Evolutionary conservation across 2,329 filamentous ascomycete species (phyloP), one percentile per base, ranked within the genome.

Genomic region (Pseudonectria foliicola): DNA sequence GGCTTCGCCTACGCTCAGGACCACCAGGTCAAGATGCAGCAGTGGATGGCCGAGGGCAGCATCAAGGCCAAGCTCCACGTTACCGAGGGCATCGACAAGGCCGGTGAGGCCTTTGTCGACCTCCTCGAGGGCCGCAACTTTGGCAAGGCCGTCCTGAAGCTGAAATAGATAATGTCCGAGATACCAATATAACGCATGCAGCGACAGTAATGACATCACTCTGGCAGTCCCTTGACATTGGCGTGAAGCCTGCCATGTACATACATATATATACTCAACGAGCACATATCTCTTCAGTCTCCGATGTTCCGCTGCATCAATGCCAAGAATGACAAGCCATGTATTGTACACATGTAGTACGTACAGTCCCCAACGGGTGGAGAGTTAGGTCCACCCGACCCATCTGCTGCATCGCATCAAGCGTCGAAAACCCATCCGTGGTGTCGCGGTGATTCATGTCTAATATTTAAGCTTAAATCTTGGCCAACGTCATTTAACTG

Each of bases 81-180:
- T 38, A 87, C 81, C 1, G 70, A 80, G 35, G 85, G 86, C 13
- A 88, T 93, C 40, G 87, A 93, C 42, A 79, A 85, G n/a, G 81
- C 80, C 1, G 66, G 77, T 6, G 75, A 88, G 37, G 87, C 82
- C 0, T 70, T 93, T 40, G 61, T 90, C 10, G 83, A 78, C 10
- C 79, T 93, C 67, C 70, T 92, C 35, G 59, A 75, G 52, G 87
- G 87, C 31, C 73, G 83, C 61, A 93, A 93, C 67, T 85, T 88
- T 62, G 87, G 87, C 48, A 94, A 94, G 74, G 83, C 85, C 12
- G 74, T 92, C 14, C 53, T 92, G 51, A 83, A 85, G 68, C 60
- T 74, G n/a, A 42, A 44, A 25, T 46, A 46, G 12, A 30, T 12
- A 12, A 7, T 13, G n/a, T 25, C n/a, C n/a, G n/a, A 6, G 14